Evolutionary conservation across 306 rosid species (phyloP), one percentile per base, ranked within the genome.

Genomic region (Prunus kanzakura): DNA sequence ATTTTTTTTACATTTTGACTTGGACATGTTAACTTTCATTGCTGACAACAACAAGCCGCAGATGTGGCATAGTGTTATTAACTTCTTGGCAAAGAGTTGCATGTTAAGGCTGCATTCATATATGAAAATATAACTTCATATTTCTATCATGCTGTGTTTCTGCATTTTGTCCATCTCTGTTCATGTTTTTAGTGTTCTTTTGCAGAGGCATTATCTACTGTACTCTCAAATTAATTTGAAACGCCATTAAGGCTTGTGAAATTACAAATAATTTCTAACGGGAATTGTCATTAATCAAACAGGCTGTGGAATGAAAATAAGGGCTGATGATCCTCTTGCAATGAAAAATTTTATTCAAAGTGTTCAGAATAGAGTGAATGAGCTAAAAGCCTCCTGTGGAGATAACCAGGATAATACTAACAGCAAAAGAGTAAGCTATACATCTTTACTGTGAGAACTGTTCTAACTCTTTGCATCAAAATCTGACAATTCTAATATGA

Each of bases 241-340:
- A 51, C 32, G 30, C 4, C 13, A 11, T 49, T 46, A 1, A 49
- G 49, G 51, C 23, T 60, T 8, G 16, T 60, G 72, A 73, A 60
- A 50, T 51, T 41, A 41, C 71, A 49, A 55, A 64, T 58, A 13
- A 13, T 78, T n/a, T 61, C 41, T 79, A 64, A 80, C 60, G 15
- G 67, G 67, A 45, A 66, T 54, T 70, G 54, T 57, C 51, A 4
- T 71, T 72, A 52, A 74, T 61, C 82, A 49, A 60, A 68, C 71
- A 95, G 98, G 90, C 67, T 90, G 97, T 90, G 98, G 98, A 78
- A 95, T 95, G 98, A 95, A 92, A 89, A 84, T 95, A 74, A 87
- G 98, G 85, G 89, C 87, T 32, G 97, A 89, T 81, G 98, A 95
- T 85, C 98, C 97, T 67, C 68, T 79, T 85, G 83, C 93, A 51